Evolutionary conservation across 345 rosid species (phyloP).

Genomic region (Hypericum perforatum): DNA sequence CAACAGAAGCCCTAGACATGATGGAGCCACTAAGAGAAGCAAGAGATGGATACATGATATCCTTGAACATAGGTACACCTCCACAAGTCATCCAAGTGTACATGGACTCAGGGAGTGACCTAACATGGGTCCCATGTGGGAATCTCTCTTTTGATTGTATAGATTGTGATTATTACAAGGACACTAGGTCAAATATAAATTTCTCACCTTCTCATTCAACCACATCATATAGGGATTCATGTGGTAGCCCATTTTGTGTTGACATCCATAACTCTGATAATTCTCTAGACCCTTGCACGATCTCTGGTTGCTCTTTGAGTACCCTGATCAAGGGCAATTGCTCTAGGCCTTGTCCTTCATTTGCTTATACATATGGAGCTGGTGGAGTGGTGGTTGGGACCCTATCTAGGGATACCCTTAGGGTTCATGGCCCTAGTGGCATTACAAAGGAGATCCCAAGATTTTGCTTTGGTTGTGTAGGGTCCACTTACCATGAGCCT

Average conservation of each 20-base stretch:
- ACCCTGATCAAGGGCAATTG: slow-evolving; percentile 47
- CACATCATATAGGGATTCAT: slow-evolving; percentile 43
- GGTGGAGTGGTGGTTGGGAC: slow-evolving; percentile 52
- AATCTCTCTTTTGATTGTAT: slow-evolving; percentile 61
- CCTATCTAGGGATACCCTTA: slow-evolving; percentile 55
- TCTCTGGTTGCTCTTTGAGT: slow-evolving; percentile 61
- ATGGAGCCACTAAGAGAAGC: slow-evolving; percentile 6
- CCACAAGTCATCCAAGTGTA: slow-evolving; percentile 60
- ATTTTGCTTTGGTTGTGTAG: slow-evolving; percentile 60
- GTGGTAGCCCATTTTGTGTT: slow-evolving; percentile 45
- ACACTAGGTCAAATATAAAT: slow-evolving; percentile 20
- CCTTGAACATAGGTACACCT: slow-evolving; percentile 68
- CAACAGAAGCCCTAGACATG: background rate
- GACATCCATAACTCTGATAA: slow-evolving; percentile 70
- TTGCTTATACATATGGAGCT: slow-evolving; percentile 77
- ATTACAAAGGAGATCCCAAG: slow-evolving; percentile 34
- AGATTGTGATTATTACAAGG: slow-evolving; percentile 54
- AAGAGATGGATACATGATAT: slow-evolving; percentile 65
- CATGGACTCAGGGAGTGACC: slow-evolving; percentile 89
- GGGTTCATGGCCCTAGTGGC: slow-evolving; percentile 31
- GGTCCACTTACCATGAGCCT: slow-evolving; percentile 62
- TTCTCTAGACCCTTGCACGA: slow-evolving; percentile 53
- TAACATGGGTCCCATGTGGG: slow-evolving; percentile 89
- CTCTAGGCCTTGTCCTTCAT: slow-evolving; percentile 70
- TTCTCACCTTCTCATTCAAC: slow-evolving; percentile 66